Evolutionary conservation across 2,329 filamentous ascomycete genomes (phyloP), one percentile per base, ranked within the genome.

Genomic region (Nemania abortiva): DNA sequence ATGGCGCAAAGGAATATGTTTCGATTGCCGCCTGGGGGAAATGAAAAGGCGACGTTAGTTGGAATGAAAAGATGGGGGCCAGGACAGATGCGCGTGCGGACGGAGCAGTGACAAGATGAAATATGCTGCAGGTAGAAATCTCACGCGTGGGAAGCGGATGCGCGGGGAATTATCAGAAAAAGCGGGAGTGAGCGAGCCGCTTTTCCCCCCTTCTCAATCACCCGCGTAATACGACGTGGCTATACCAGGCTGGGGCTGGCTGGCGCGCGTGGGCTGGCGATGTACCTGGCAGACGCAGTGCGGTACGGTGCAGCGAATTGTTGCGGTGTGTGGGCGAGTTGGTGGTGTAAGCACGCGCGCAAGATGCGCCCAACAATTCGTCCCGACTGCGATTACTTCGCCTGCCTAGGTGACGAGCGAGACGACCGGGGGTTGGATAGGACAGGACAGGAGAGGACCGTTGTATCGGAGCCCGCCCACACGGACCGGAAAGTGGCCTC

Each of bases 341-440:
- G 75, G 73, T 73, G 74, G 75, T 76, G 74, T 77, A 75, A 76
- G 75, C 75, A 77, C 65, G 65, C 73, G 71, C 72, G 70, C 70
- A 66, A 65, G 58, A 53, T 71, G 73, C 74, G 70, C 74, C 75
- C 72, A 75, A 72, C 71, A 68, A 57, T 57, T 59, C 42, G 65
- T 49, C 45, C 71, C 66, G 60, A 66, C 58, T 64, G 22, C 58
- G 65, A 71, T 56, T 66, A 66, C 69, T 63, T 71, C 57, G 65
- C 64, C 69, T 39, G 69, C 55, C 61, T 63, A 64, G 70, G 67
- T 67, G 59, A 65, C 59, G 58, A 62, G 58, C 45, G 54, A 63
- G 64, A 69, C 45, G 66, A 65, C 66, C 69, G 45, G 69, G 45
- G 69, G 65, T 63, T 63, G 59, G 39, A 45, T 2, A 45, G 39